A percentile compares a stretch with the other conserved stretches of the same genome.
phyloP scores from a whole-genome alignment of 2,329 filamentous ascomycete species.

The Aspergillus sp. region DNA sequence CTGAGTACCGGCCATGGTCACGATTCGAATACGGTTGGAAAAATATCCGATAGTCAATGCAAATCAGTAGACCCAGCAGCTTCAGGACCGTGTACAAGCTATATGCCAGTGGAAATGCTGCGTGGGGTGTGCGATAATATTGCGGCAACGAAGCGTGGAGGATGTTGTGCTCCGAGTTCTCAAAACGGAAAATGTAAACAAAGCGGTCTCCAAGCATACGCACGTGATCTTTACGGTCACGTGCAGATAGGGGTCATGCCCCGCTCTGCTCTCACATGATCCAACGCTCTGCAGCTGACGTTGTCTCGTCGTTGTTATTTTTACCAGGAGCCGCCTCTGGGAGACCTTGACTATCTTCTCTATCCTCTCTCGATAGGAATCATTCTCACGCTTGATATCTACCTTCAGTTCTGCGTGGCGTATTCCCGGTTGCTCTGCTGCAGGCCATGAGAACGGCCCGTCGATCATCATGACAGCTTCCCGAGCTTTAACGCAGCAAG shows the following conservation, averaged over 20 bases:
- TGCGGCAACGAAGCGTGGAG: neutral
- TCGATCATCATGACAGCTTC: constrained; percentile 26
- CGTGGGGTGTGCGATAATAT: neutral
- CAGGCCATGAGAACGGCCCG: constrained; percentile 6
- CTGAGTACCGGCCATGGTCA: constrained; percentile 47
- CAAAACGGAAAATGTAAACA: constrained; percentile 26
- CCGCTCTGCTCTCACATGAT: constrained; percentile 21
- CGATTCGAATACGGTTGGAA: neutral
- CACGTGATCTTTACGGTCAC: constrained; percentile 4
- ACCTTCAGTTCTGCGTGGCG: no score
- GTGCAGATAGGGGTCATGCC: no score
- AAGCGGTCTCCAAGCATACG: constrained; percentile 7
- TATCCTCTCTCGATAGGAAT: no score
- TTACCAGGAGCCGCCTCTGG: no score
- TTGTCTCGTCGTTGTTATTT: no score
- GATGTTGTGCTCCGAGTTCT: constrained; percentile 11
- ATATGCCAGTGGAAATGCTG: neutral
- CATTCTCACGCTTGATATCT: no score
- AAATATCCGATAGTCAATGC: neutral
- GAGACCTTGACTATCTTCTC: no score
- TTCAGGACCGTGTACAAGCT: neutral
- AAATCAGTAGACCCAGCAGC: neutral
- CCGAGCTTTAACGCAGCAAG: constrained; percentile 28
- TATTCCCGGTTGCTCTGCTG: neutral
- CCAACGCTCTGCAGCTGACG: constrained; percentile 4